Evolutionary conservation across 257 asterid species (phyloP), one percentile per base, ranked within the genome.

Genomic region (Ocimum tenuiflorum): DNA sequence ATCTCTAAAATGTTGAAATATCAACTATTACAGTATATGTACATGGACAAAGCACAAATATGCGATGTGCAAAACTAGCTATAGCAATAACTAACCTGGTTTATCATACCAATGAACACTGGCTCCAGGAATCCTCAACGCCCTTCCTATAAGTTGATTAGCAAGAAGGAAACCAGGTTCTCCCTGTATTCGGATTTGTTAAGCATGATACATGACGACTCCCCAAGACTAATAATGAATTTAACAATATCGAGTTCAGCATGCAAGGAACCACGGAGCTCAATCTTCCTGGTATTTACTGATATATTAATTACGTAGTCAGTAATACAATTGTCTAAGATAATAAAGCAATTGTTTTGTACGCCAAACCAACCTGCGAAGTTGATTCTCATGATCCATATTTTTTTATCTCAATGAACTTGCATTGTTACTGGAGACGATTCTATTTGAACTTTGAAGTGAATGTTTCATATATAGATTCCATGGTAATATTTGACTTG

Each of bases 91-190:
- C 96, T 46, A 51, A 94, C 97, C 99, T 86, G 95, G 97, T 74
- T 94, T 94, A 82, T 90, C 92, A 64, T 94, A 94, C 99, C 99
- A 94, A 79, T 94, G 99, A 74, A 94, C 45, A 19, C 96, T 75
- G 72, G 95, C 96, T 59, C 97, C 97, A 0, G 95, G 83, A 47
- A 81, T 79, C 67, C 81, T 79, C 79, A 94, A 69, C 22, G 96
- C 95, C 73, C 83, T 88, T 64, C 76, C 83, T 39, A 88, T 86
- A 48, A 94, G 80, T 76, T 80, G 94, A 74, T 81, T 79, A 57
- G 99, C 86, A 69, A 88, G 67, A 57, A 65, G 76, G 58, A 94
- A 86, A 54, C 99, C 99, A 38, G 78, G 67, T 73, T 88, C 97
- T 18, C 97, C 97, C 97, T 94, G 74, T 48, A 46, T 61, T 47